Conservation (phyloP, 768 basidiomycete species). For the Lenzites betulinus region DNA sequence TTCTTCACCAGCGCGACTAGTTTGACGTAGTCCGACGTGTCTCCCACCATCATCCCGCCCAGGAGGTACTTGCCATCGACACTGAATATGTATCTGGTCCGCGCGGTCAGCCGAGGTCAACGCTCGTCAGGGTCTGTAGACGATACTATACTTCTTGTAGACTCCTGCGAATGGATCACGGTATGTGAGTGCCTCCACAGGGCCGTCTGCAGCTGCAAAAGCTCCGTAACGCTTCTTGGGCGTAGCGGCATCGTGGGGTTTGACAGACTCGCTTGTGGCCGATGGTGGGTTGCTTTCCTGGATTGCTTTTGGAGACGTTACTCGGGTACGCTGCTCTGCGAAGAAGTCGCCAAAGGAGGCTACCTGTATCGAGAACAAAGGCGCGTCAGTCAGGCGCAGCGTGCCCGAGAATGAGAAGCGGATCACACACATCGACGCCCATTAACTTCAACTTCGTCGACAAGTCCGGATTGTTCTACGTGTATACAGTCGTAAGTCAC, state of each 20-base stretch:
- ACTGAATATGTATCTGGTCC: conserved; percentile 60
- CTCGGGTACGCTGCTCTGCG: conserved; percentile 47
- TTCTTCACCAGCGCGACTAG: conserved; percentile 72
- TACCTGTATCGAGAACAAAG: conserved; percentile 35
- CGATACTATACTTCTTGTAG: conserved; percentile 60
- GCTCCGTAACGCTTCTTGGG: conserved; percentile 28
- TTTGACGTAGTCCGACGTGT: conserved; percentile 67
- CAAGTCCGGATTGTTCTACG: conserved; percentile 62
- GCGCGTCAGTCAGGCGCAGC: neutral
- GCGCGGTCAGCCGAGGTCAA: neutral
- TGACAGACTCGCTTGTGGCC: neutral
- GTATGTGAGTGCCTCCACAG: conserved; percentile 64
- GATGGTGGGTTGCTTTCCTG: neutral
- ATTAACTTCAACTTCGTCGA: conserved; percentile 72
- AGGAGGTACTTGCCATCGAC: conserved; percentile 70
- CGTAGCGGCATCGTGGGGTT: conserved; percentile 23
- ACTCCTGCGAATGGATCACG: conserved; percentile 69
- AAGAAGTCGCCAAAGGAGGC: conserved; percentile 78
- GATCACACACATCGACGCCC: conserved; percentile 49
- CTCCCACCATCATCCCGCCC: conserved; percentile 83
- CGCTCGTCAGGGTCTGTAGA: neutral
- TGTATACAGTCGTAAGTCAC: conserved; percentile 31
- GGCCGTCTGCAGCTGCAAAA: conserved; percentile 35
- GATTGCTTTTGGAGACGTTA: neutral
- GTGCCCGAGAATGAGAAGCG: neutral